These are phyloP conservation scores for Clarireedia paspali DNA, from an alignment of 2,329 filamentous ascomycete species.

Conservation along the genomic window DNA sequence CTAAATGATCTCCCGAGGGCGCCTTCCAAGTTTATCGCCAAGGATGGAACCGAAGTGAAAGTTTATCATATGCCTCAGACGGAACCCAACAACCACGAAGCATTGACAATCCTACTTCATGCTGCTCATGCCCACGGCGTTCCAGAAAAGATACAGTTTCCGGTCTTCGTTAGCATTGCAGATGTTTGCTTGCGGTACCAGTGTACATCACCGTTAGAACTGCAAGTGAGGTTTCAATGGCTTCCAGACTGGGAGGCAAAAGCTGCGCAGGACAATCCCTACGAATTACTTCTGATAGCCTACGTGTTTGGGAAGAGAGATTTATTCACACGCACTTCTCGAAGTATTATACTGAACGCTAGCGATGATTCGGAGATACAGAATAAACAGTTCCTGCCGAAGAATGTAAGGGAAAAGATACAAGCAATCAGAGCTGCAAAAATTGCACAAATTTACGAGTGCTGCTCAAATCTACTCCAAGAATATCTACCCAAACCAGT, in stretches of 20 bases:
- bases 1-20: constrained; percentile 20
- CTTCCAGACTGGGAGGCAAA: constrained; percentile 44
- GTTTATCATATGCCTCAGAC: constrained; percentile 46
- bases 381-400: constrained; percentile 38
- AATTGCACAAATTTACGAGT: constrained; percentile 41
- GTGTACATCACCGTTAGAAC: constrained; percentile 43
- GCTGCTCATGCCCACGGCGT: constrained; percentile 45
- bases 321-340: constrained; percentile 43
- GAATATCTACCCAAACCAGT: constrained; percentile 36
- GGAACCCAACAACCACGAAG: constrained; percentile 36
- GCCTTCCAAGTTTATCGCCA: constrained; percentile 32
- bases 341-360: constrained; percentile 40
- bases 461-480: constrained; percentile 36
- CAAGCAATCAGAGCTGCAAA: constrained; percentile 42
- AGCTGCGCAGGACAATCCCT: constrained; percentile 38
- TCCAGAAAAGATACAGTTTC: constrained; percentile 39
- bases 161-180: constrained; percentile 44
- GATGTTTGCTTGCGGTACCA: constrained; percentile 43
- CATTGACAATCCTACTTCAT: constrained; percentile 41
- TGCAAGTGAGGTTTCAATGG: constrained; percentile 44
- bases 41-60: constrained; percentile 37
- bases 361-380: constrained; percentile 37
- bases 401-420: constrained; percentile 40
- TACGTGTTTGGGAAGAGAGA: constrained; percentile 44
- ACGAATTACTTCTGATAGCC: constrained; percentile 43